Percentiles rank a stretch among this genome's conserved stretches.
Evolutionary conservation across 768 basidiomycete species (phyloP).

Genomic region (Punctularia strigosozonata): DNA sequence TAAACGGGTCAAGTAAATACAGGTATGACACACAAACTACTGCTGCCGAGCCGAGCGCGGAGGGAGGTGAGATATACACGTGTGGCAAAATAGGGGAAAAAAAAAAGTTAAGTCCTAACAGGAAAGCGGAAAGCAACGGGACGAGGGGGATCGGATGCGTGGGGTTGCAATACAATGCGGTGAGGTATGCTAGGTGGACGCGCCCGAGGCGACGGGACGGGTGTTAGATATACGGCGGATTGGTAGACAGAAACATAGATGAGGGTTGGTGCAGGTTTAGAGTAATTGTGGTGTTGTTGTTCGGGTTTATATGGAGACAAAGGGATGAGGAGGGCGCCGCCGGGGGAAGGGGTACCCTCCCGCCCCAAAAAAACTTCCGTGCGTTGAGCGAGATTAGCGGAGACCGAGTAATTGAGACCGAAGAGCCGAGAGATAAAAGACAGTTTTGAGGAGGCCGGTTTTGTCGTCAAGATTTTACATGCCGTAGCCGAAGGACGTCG

Average conservation of each 20-base stretch:
- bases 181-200: slow-evolving; percentile 34
- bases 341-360: neutral
- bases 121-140: slow-evolving; percentile 28
- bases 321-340: neutral
- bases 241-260: slow-evolving; percentile 5
- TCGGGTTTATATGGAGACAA: neutral
- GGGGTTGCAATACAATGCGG: slow-evolving; percentile 58
- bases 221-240: slow-evolving; percentile 12
- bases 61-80: slow-evolving; percentile 26
- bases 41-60: slow-evolving; percentile 28
- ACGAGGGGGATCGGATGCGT: slow-evolving; percentile 35
- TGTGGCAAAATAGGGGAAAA: slow-evolving; percentile 31
- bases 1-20: too few relatives aligned
- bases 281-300: too few relatives aligned
- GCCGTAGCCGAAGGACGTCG: slow-evolving; percentile 65
- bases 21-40: slow-evolving; percentile 25
- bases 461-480: too few relatives aligned
- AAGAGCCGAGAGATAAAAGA: too few relatives aligned
- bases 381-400: neutral
- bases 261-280: slow-evolving; percentile 3
- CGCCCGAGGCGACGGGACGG: slow-evolving; percentile 6
- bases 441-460: too few relatives aligned
- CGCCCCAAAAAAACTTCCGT: neutral
- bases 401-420: too few relatives aligned
- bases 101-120: slow-evolving; percentile 17